Conservation (phyloP, 73 alveolate species). For the Symbiodinium natans region DNA sequence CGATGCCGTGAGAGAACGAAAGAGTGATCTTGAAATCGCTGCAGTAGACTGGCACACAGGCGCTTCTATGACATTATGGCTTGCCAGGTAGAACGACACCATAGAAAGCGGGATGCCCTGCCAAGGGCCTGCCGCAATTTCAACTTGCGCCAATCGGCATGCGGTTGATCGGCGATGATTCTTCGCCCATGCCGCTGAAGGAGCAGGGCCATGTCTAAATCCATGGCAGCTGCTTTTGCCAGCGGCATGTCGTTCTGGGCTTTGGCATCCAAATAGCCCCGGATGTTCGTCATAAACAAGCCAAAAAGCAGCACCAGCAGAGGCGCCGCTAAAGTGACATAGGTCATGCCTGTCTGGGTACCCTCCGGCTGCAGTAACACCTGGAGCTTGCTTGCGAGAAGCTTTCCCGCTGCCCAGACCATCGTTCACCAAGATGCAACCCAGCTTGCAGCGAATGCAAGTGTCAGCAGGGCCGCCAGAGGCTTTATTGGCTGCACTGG, state of each 20-base stretch:
- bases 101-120: conserved; percentile 11
- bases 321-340: too few relatives aligned
- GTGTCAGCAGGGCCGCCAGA: too few relatives aligned
- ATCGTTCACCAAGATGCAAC: too few relatives aligned
- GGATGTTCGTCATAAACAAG: neutral
- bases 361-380: too few relatives aligned
- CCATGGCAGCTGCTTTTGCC: conserved; percentile 15
- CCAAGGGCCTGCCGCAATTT: conserved; percentile 5
- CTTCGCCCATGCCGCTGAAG: neutral
- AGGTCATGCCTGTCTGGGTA: too few relatives aligned
- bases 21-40: too few relatives aligned
- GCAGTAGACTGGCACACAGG: neutral
- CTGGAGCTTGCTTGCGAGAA: too few relatives aligned
- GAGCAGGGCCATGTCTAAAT: neutral
- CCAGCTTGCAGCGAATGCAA: too few relatives aligned
- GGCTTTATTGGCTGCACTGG: too few relatives aligned
- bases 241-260: neutral
- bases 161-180: neutral
- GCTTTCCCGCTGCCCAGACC: too few relatives aligned
- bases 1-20: too few relatives aligned
- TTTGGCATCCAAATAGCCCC: neutral
- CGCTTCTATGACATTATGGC: conserved; percentile 2
- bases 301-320: neutral
- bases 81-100: neutral
- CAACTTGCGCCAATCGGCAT: neutral